phyloP scores from a whole-genome alignment of 2,329 filamentous ascomycete species.

The Phialocephala sp. region DNA sequence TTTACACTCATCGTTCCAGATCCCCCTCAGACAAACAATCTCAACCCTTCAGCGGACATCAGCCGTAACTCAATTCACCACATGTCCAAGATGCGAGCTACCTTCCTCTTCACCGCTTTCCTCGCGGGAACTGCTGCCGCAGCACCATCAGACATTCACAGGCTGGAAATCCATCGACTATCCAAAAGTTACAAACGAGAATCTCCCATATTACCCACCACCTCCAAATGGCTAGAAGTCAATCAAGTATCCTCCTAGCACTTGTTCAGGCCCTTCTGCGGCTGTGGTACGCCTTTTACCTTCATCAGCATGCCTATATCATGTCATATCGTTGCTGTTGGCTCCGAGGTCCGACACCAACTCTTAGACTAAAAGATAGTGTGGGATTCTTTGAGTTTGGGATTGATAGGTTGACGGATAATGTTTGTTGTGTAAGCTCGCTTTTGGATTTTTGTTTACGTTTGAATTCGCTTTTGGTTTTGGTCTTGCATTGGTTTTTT shows the following conservation, averaged over 20 bases:
- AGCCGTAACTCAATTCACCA: neutral
- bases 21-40: neutral
- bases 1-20: neutral
- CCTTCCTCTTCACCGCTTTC: slow-evolving; percentile 5
- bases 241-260: slow-evolving; percentile 29
- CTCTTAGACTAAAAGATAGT: slow-evolving; percentile 47
- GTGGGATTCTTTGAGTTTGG: slow-evolving; percentile 55
- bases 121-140: too few relatives aligned
- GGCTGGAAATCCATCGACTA: slow-evolving; percentile 28
- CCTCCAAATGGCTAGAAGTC: slow-evolving; percentile 30
- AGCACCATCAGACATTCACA: slow-evolving; percentile 24
- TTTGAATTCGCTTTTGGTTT: too few relatives aligned
- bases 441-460: neutral
- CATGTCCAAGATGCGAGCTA: slow-evolving; percentile 27
- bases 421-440: slow-evolving; percentile 40
- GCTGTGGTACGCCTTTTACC: slow-evolving; percentile 29
- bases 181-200: slow-evolving; percentile 26
- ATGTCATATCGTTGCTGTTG: slow-evolving; percentile 52
- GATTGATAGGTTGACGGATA: slow-evolving; percentile 49
- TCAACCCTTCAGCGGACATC: neutral
- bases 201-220: slow-evolving; percentile 26
- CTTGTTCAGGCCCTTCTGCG: neutral
- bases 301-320: slow-evolving; percentile 57
- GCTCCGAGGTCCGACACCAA: slow-evolving; percentile 49
- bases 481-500: too few relatives aligned